A percentile compares a stretch with the other conserved stretches of the same genome.
phyloP scores from a whole-genome alignment of 2,329 filamentous ascomycete genomes.

The Dothiorella sarmentorum region DNA sequence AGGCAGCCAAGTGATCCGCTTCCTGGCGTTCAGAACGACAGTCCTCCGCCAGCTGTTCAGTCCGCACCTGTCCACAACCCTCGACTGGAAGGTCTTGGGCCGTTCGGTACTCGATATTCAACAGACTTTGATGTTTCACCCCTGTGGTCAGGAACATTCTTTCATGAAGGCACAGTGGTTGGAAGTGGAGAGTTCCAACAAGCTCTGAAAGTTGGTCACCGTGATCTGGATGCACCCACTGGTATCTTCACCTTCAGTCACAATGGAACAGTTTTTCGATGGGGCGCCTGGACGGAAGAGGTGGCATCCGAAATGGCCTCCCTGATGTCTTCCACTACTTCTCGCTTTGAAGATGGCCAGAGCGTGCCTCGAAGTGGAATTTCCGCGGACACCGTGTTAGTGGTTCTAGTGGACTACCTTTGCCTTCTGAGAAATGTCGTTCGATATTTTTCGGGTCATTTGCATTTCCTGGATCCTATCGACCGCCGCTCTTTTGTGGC shows the following conservation, averaged over 20 bases:
- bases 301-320: slow-evolving; percentile 46
- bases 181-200: slow-evolving; percentile 54
- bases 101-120: slow-evolving; percentile 50
- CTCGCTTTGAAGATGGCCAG: slow-evolving; percentile 15
- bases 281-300: slow-evolving; percentile 55
- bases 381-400: neutral
- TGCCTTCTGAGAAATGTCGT: slow-evolving; percentile 45
- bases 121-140: slow-evolving; percentile 52
- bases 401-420: neutral
- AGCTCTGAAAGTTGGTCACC: slow-evolving; percentile 39
- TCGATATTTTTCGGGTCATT: slow-evolving; percentile 46
- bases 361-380: neutral
- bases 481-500: slow-evolving; percentile 49
- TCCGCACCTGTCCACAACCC: slow-evolving; percentile 9
- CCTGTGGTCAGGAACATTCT: slow-evolving; percentile 51
- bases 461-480: slow-evolving; percentile 54
- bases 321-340: slow-evolving; percentile 29
- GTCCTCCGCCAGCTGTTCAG: neutral
- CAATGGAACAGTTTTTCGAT: slow-evolving; percentile 38
- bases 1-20: slow-evolving; percentile 43
- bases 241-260: slow-evolving; percentile 38
- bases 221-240: slow-evolving; percentile 44
- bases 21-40: slow-evolving; percentile 14
- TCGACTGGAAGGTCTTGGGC: slow-evolving; percentile 43
- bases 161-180: slow-evolving; percentile 55